Percentiles rank a stretch among this genome's conserved stretches.
These are phyloP conservation scores for Oemleria cerasiformis DNA, from an alignment of 306 rosid genomes.

Conservation along the genomic window DNA sequence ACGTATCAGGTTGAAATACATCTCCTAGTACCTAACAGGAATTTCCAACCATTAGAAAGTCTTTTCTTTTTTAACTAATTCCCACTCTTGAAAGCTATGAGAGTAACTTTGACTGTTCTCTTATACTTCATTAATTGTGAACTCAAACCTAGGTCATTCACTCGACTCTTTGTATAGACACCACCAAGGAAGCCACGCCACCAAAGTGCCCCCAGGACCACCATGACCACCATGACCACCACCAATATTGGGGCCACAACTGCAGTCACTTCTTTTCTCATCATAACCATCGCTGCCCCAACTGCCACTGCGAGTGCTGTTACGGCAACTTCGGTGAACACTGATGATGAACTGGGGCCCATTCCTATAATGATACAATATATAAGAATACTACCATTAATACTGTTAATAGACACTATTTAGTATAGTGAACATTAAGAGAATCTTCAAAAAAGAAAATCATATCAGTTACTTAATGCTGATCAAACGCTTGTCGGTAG, in stretches of 20 bases:
- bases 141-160: conserved; percentile 55
- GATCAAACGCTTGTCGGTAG: conserved; percentile 10
- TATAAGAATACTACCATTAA: conserved; percentile 49
- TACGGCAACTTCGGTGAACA: conserved; percentile 71
- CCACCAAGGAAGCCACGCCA: conserved; percentile 66
- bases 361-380: conserved; percentile 79
- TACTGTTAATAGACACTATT: conserved; percentile 35
- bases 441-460: conserved; percentile 13
- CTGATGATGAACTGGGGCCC: conserved; percentile 63
- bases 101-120: conserved; percentile 24
- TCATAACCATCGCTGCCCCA: conserved; percentile 68
- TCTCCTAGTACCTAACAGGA: conserved; percentile 18
- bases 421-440: conserved; percentile 27
- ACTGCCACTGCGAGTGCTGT: conserved; percentile 74
- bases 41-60: conserved; percentile 9
- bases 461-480: conserved; percentile 8
- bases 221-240: conserved; percentile 68
- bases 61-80: background rate
- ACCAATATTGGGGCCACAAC: conserved; percentile 63
- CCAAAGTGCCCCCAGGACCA: conserved; percentile 72
- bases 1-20: conserved; percentile 12
- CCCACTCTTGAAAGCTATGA: conserved; percentile 7
- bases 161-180: conserved; percentile 50
- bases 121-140: conserved; percentile 32
- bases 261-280: conserved; percentile 57